These are phyloP conservation scores for Peterozyma xylosa DNA, from an alignment of 805 yeast genomes.

Conservation along the genomic window DNA sequence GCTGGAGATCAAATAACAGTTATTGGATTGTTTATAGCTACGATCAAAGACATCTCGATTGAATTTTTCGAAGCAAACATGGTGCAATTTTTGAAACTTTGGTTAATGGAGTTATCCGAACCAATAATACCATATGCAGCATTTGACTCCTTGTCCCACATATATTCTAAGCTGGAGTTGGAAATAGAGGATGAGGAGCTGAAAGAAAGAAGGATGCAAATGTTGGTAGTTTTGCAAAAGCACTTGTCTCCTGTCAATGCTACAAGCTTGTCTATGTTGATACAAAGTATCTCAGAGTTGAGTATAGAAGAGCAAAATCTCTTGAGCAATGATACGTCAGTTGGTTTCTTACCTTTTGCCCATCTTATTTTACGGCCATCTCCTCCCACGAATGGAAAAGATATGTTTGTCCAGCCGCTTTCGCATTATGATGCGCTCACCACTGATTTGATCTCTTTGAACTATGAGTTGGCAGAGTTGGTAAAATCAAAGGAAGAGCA, in stretches of 20 bases:
- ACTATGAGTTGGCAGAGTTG: background rate
- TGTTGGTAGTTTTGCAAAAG: background rate
- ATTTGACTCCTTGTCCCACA: background rate
- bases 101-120: conserved; percentile 3
- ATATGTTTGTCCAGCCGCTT: background rate
- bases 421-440: background rate
- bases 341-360: background rate
- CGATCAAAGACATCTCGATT: background rate
- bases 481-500: background rate
- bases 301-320: background rate
- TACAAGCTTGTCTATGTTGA: background rate
- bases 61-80: background rate
- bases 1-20: background rate
- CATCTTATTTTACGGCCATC: conserved; percentile 1
- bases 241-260: conserved; percentile 1
- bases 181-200: background rate
- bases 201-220: background rate
- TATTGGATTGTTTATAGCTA: background rate
- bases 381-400: background rate
- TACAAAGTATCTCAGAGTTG: background rate
- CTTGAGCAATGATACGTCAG: background rate
- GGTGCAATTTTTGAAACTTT: background rate
- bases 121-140: conserved; percentile 1
- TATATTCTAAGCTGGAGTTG: background rate
- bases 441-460: background rate